Conservation (phyloP, 345 rosid genomes). For the Pseudoturritis turrita region DNA sequence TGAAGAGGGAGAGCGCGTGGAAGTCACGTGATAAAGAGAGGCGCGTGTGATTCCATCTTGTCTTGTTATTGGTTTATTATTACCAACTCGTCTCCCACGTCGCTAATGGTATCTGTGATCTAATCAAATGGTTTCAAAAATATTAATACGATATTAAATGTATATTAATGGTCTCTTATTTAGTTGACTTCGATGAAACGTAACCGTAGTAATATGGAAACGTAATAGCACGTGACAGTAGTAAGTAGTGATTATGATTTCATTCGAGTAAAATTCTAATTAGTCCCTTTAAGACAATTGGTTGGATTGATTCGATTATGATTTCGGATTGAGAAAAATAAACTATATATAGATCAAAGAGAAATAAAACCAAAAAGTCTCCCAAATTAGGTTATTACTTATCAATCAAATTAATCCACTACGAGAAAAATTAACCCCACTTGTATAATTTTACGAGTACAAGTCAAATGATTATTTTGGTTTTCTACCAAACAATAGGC, state of each 20-base stretch:
- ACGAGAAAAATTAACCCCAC: background rate
- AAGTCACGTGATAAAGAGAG: background rate
- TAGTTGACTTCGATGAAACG: slow-evolving; percentile 15
- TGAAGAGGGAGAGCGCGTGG: slow-evolving; percentile 27
- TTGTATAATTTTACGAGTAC: background rate
- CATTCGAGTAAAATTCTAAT: background rate
- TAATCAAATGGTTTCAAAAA: background rate
- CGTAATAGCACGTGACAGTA: slow-evolving; percentile 6
- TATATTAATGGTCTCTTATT: background rate
- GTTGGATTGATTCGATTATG: background rate
- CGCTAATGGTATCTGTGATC: slow-evolving; percentile 1
- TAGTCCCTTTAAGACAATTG: background rate
- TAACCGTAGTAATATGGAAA: background rate
- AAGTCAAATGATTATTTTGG: slow-evolving; percentile 14
- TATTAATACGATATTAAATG: background rate
- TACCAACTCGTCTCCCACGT: slow-evolving; percentile 28
- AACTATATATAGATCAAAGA: background rate
- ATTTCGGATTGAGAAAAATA: background rate
- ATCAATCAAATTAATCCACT: background rate
- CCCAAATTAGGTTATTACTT: background rate
- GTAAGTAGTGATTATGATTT: background rate
- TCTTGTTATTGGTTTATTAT: background rate
- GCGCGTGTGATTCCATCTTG: slow-evolving; percentile 20
- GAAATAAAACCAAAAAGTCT: background rate
- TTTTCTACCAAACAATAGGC: background rate